phyloP scores from a whole-genome alignment of 345 rosid species.

The Eucalyptus dawsonii region DNA sequence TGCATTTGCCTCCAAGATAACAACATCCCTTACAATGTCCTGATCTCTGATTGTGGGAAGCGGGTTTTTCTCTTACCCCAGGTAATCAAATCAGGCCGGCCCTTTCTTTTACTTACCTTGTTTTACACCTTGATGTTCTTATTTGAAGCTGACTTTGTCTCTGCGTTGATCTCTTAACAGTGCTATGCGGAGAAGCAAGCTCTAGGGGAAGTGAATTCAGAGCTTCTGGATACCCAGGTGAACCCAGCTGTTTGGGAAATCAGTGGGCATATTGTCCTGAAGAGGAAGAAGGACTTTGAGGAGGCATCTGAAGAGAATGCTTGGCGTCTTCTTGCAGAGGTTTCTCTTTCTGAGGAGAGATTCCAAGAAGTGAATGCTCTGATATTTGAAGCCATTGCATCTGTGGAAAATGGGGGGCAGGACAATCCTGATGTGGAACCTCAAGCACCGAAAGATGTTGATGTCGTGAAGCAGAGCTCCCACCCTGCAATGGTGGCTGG shows the following conservation, averaged over 20 bases:
- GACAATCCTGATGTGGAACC: constrained; percentile 7
- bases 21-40: constrained; percentile 83
- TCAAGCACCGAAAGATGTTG: not conserved
- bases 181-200: constrained; percentile 98
- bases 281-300: constrained; percentile 81
- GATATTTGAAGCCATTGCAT: constrained; percentile 47
- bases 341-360: constrained; percentile 81
- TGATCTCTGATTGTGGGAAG: constrained; percentile 74
- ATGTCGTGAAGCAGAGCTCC: constrained; percentile 20
- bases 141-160: not conserved
- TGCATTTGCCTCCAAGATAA: constrained; percentile 84
- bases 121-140: not conserved
- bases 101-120: not conserved
- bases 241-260: constrained; percentile 99
- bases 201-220: constrained; percentile 71
- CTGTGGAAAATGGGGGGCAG: constrained; percentile 1
- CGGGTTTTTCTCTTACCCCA: constrained; percentile 75
- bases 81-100: constrained; percentile 23
- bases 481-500: constrained; percentile 28
- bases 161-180: constrained; percentile 8
- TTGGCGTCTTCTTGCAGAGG: constrained; percentile 82
- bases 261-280: constrained; percentile 94
- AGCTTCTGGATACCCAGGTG: constrained; percentile 88
- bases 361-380: constrained; percentile 61
- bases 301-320: constrained; percentile 90